These are phyloP conservation scores for Aureobasidium zeae DNA, from an alignment of 2,329 filamentous ascomycete genomes.

Conservation along the genomic window DNA sequence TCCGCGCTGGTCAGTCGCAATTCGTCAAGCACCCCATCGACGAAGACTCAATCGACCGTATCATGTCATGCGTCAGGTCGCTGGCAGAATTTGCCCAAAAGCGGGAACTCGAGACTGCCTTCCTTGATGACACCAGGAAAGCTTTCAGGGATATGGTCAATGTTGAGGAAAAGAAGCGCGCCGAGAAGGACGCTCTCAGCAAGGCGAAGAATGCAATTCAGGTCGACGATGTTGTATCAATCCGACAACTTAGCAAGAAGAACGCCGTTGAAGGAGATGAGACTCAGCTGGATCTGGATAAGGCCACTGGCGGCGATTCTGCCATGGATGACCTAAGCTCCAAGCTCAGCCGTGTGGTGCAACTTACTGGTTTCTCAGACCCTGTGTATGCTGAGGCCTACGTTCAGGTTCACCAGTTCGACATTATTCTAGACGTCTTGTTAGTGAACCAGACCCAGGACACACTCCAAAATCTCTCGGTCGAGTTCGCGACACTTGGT, in stretches of 20 bases:
- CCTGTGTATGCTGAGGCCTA: slow-evolving; percentile 98
- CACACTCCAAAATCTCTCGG: slow-evolving; percentile 90
- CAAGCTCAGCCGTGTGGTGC: slow-evolving; percentile 91
- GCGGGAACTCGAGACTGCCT: slow-evolving; percentile 85
- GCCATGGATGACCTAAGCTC: slow-evolving; percentile 78
- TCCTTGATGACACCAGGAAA: slow-evolving; percentile 87
- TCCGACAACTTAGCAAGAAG: slow-evolving; percentile 89
- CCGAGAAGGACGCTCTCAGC: slow-evolving; percentile 84
- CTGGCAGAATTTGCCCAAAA: slow-evolving; percentile 81
- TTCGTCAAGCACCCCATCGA: slow-evolving; percentile 97
- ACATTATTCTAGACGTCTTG: slow-evolving; percentile 92
- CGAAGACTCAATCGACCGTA: slow-evolving; percentile 94
- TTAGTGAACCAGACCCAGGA: slow-evolving; percentile 96
- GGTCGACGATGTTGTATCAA: slow-evolving; percentile 88
- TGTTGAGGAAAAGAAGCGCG: slow-evolving; percentile 93
- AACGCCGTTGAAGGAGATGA: slow-evolving; percentile 77
- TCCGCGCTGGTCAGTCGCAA: slow-evolving; percentile 95
- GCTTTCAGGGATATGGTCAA: slow-evolving; percentile 97
- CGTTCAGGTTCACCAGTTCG: slow-evolving; percentile 97
- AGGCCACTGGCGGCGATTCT: slow-evolving; percentile 84
- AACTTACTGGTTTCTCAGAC: slow-evolving; percentile 96
- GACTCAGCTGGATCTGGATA: slow-evolving; percentile 81
- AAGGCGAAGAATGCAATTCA: slow-evolving; percentile 91
- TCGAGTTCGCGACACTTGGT: slow-evolving; percentile 96
- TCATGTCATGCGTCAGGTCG: slow-evolving; percentile 94